Evolutionary conservation across 306 rosid genomes (phyloP), one percentile per base, ranked within the genome.

Genomic region (Arachis hypogaea): DNA sequence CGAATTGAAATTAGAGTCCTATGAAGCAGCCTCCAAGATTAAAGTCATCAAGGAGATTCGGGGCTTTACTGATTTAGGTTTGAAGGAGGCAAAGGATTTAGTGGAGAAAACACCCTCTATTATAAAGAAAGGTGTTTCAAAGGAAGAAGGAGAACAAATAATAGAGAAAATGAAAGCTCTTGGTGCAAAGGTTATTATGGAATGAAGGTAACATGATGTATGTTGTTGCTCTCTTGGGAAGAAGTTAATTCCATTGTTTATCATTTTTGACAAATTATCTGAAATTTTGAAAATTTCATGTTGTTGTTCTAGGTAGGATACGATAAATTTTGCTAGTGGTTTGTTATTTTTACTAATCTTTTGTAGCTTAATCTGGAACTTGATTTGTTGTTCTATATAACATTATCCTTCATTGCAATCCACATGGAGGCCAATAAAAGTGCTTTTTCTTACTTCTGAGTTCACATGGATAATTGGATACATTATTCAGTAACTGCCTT

Each of bases 21-120:
- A 67, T 22, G 98, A 93, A 82, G 92, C 96, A 0, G 81, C 97
- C 54, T 84, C 96, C 3, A 93, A 93, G 84, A 90, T 93, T 61
- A 93, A 90, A 81, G 72, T 93, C 71, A 90, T 93, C 81, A 93
- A 93, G 82, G 98, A 90, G 81, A 95, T 93, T 40, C 80, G 97
- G 12, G 83, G 93, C 46, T 88, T 88, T 69, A 90, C 97, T 6
- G 97, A 90, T 83, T 86, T 93, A 71, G 98, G 98, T 61, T 79
- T 93, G 63, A 88, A 90, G 84, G 98, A 93, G 68, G 97, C 97
- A 5, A 90, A 93, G 72, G 97, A 93, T 58, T 67, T 90, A 73
- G 96, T 90, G 61, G 98, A 88, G 69, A 93, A 93, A 82, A 71
- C 93, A 56, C 98, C 98, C 0, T 66, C 96, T 0, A 75, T 93